Percentiles rank a stretch among this genome's conserved stretches.
phyloP scores from a whole-genome alignment of 2,329 filamentous ascomycete genomes.

The Colletotrichum tropicicola region DNA sequence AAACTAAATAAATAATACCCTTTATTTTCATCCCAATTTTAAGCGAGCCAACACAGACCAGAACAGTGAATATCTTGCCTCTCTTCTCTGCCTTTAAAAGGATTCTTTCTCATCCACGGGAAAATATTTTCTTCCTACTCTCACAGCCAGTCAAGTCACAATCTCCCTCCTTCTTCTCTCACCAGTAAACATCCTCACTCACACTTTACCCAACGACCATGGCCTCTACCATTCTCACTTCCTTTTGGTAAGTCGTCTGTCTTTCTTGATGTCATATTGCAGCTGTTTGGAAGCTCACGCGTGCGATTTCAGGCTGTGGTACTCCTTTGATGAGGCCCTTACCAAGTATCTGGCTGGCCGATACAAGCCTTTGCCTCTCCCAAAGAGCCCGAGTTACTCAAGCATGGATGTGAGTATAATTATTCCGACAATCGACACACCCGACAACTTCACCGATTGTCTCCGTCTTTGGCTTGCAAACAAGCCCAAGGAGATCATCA shows the following conservation, averaged over 20 bases:
- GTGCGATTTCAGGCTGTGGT: conserved; percentile 1
- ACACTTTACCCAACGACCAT: no score
- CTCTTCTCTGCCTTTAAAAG: no score
- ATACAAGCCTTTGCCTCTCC: conserved; percentile 8
- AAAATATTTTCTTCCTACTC: no score
- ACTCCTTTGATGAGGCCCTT: conserved; percentile 11
- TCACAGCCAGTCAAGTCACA: no score
- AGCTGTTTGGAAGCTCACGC: not conserved
- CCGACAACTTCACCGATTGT: conserved; percentile 30
- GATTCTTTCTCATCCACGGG: no score
- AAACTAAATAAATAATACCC: no score
- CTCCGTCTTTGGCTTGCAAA: conserved; percentile 35
- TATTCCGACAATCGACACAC: conserved; percentile 37
- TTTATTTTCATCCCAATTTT: no score
- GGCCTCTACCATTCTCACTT: not conserved
- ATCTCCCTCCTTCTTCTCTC: no score
- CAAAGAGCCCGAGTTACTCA: not conserved
- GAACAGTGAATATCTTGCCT: no score
- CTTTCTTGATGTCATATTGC: no score
- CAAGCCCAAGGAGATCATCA: conserved; percentile 37
- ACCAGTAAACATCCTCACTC: no score
- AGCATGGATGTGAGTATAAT: conserved; percentile 37
- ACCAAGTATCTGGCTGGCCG: not conserved
- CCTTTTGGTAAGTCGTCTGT: not conserved
- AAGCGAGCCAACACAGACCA: no score